Evolutionary conservation across 164 flowering plant species (phyloP), one percentile per base, ranked within the genome.

Genomic region (Annona cherimola): DNA sequence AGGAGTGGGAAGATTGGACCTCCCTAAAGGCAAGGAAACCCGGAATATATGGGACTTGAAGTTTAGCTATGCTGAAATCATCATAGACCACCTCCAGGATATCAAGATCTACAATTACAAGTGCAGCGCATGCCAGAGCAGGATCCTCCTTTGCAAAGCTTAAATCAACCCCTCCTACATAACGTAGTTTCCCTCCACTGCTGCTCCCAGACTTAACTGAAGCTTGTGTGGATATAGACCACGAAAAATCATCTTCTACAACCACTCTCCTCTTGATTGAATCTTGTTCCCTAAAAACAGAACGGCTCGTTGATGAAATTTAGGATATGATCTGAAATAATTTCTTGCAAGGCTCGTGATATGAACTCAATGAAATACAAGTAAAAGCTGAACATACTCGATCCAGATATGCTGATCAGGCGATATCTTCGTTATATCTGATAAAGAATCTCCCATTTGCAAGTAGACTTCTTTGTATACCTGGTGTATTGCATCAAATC

Each of bases 11-110:
- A n/a, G 4, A 1, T 6, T 42, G 46, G 19, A 90, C 98, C 94
- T 94, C 98, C 79, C 97, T 87, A 72, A 92, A 94, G 43, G 97
- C 98, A 71, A 94, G 92, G 80, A 91, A 94, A 8, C 94, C 98
- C 66, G 98, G 86, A 63, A 91, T 80, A 71, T 94, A 94, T 4
- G 97, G 97, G 45, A 86, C 77, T 4, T 78, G 76, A 45, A 90
- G 86, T 57, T 62, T 74, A 72, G 80, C 83, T n/a, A 88, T 43
- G 67, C 77, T 77, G 73, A 66, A 94, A 74, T 91, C 96, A 14
- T 85, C 81, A 74, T 90, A 83, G 12, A 91, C 88, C n/a, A 92
- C 84, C 62, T 83, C 73, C 11, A 87, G 73, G 71, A 76, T 81
- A 3, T 68, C 71, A 44, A 88, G 70, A 73, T 90, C 90, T 73